Percentiles rank a stretch among this genome's conserved stretches.
phyloP scores from a whole-genome alignment of 768 basidiomycete genomes.

The Tylopilus plumbeoviolaceoides region DNA sequence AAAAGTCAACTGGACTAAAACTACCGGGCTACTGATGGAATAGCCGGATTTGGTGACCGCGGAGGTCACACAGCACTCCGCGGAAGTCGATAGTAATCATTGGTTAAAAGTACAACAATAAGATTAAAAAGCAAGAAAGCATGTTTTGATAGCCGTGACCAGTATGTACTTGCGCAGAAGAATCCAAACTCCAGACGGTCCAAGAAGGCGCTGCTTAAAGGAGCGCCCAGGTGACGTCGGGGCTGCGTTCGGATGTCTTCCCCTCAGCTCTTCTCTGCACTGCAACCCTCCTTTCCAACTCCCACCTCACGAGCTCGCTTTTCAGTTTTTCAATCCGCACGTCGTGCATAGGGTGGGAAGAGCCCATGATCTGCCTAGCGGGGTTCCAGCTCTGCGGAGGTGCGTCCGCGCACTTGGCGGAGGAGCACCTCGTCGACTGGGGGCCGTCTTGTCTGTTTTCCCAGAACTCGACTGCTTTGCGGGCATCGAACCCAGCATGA shows the following conservation, averaged over 20 bases:
- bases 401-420: slow-evolving; percentile 10
- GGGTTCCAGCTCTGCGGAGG: slow-evolving; percentile 14
- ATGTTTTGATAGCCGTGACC: neutral
- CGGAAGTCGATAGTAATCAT: too few relatives aligned
- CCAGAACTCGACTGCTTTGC: slow-evolving; percentile 81
- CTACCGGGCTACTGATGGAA: neutral
- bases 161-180: neutral
- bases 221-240: slow-evolving; percentile 9
- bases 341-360: slow-evolving; percentile 43
- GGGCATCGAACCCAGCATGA: slow-evolving; percentile 87
- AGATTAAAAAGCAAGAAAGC: neutral
- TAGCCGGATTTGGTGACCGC: neutral
- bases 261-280: slow-evolving; percentile 20
- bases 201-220: slow-evolving; percentile 5
- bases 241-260: slow-evolving; percentile 12
- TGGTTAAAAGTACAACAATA: slow-evolving; percentile 1
- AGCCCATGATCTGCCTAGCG: slow-evolving; percentile 32
- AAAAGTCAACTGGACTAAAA: neutral
- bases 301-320: slow-evolving; percentile 46
- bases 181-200: slow-evolving; percentile 1
- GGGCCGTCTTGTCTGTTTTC: slow-evolving; percentile 44
- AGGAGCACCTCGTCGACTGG: slow-evolving; percentile 19
- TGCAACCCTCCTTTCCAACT: slow-evolving; percentile 31
- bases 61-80: neutral
- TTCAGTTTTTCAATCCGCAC: slow-evolving; percentile 39